Evolutionary conservation across 768 basidiomycete species (phyloP), one percentile per base, ranked within the genome.

Genomic region (Lactarius akahatsu): DNA sequence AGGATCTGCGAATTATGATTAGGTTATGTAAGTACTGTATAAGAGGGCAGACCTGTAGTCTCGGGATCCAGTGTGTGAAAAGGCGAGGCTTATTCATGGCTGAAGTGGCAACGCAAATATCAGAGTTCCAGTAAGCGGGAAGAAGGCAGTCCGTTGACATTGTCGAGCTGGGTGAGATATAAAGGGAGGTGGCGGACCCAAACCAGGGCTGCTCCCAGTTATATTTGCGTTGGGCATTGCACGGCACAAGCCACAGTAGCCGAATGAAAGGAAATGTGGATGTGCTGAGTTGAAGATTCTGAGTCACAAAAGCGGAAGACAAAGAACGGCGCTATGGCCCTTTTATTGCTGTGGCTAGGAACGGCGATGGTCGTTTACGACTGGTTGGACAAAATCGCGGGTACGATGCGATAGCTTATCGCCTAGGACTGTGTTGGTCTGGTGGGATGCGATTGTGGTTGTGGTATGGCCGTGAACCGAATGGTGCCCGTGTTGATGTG

Each of bases 51-150:
- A 58, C 57, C 57, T 58, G 57, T 16, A 58, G 57, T 40, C 38
- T 58, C 13, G 57, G 57, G 30, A 58, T 16, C 57, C 57, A 58
- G 32, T 56, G 55, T 56, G 55, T 56, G 20, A 56, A 56, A 3
- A 56, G 55, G 20, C 55, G 55, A n/a, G 55, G 55, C 11, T 4
- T 30, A 15, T 34, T 56, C 30, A 56, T 56, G 16, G 10, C 3
- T 34, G 55, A 34, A 56, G 28, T 30, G 47, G 47, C 47, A 11
- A 50, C 23, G 47, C 47, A 23, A 26, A 11, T 50, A 13, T 50
- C 47, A 23, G 47, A 10, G 9, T 34, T 56, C 55, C 32, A 34
- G 20, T 56, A 56, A 11, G 16, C 32, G 18, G 55, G 55, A 32
- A 56, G 55, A 34, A 32, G 55, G 55, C 2, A 56, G 20, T 56